Conservation (phyloP, 495 filamentous ascomycete species). For the Umbilicaria muhlenbergii region DNA sequence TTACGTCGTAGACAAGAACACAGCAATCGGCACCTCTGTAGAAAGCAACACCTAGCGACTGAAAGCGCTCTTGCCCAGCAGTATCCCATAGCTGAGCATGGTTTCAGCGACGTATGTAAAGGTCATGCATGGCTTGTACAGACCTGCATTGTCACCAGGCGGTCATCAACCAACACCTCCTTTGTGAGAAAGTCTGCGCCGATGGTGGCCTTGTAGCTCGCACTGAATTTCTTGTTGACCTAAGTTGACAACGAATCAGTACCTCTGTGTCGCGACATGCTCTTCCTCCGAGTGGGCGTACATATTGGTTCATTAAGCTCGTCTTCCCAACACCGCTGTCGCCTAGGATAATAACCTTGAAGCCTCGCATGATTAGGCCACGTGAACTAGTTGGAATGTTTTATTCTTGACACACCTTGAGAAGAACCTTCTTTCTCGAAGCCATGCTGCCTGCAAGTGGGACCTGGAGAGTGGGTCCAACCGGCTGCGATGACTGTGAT, state of each 20-base stretch:
- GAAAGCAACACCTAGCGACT: conserved; percentile 94
- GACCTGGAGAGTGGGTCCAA: too few species aligned
- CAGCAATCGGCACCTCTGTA: conserved; percentile 98
- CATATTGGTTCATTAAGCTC: conserved; percentile 99
- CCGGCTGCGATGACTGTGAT: too few species aligned
- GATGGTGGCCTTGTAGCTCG: conserved; percentile 98
- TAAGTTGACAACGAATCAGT: conserved; percentile 16
- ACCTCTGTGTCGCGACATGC: not conserved
- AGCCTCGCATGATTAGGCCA: not conserved
- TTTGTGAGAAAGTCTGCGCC: conserved; percentile 98
- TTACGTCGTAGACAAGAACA: conserved; percentile 96
- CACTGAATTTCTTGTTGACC: conserved; percentile 99
- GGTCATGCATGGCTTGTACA: conserved; percentile 10
- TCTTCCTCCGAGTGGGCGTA: conserved; percentile 31
- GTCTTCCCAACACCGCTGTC: conserved; percentile 99
- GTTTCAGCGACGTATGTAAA: not conserved
- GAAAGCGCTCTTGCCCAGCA: conserved; percentile 93
- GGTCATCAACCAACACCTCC: conserved; percentile 93
- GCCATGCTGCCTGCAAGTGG: conserved; percentile 40
- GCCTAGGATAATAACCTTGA: conserved; percentile 90
- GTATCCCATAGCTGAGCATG: conserved; percentile 81
- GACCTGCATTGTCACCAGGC: conserved; percentile 97
- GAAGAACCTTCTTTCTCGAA: conserved; percentile 89
- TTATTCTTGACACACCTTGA: conserved; percentile 52
- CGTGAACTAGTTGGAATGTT: not conserved